A percentile compares a stretch with the other conserved stretches of the same genome.
Evolutionary conservation across 768 basidiomycete genomes (phyloP).

Genomic region (Mycena polygramma): DNA sequence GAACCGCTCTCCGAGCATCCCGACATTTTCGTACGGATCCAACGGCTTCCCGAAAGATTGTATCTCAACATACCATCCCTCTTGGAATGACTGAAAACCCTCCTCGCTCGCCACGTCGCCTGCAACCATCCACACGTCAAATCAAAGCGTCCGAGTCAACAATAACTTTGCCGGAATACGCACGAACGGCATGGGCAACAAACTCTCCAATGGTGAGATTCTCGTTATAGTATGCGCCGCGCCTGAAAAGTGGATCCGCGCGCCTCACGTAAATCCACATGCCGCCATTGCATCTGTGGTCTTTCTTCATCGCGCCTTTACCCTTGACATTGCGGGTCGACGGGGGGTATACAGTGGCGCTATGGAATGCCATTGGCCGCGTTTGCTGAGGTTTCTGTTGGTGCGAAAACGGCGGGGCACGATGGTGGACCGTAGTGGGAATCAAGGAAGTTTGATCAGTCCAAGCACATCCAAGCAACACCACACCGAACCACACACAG

Average conservation of each 20-base stretch:
- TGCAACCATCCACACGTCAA: conserved; percentile 6
- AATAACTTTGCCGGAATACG: conserved; percentile 1
- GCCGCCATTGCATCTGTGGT: conserved; percentile 21
- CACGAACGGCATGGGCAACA: conserved; percentile 24
- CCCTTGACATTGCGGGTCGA: conserved; percentile 26
- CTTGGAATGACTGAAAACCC: conserved; percentile 31
- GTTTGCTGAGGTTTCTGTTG: too few species aligned
- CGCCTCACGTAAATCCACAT: conserved; percentile 32
- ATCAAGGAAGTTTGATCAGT: too few species aligned
- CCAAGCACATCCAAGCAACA: too few species aligned
- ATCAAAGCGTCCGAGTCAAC: conserved; percentile 2
- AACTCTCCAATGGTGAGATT: conserved; percentile 34
- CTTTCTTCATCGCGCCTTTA: conserved; percentile 32
- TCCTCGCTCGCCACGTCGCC: conserved; percentile 32
- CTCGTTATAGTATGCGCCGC: conserved; percentile 32
- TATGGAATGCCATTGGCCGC: conserved; percentile 1
- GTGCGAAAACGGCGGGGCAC: too few species aligned
- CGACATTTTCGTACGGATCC: conserved; percentile 27
- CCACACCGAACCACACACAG: too few species aligned
- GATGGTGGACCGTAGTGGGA: too few species aligned
- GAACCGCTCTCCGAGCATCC: conserved; percentile 31
- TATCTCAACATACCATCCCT: conserved; percentile 32
- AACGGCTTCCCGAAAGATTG: conserved; percentile 29
- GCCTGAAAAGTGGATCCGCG: conserved; percentile 7
- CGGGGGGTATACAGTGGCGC: conserved; percentile 16